phyloP scores from a whole-genome alignment of 164 flowering plant species.

The Piper longum region DNA sequence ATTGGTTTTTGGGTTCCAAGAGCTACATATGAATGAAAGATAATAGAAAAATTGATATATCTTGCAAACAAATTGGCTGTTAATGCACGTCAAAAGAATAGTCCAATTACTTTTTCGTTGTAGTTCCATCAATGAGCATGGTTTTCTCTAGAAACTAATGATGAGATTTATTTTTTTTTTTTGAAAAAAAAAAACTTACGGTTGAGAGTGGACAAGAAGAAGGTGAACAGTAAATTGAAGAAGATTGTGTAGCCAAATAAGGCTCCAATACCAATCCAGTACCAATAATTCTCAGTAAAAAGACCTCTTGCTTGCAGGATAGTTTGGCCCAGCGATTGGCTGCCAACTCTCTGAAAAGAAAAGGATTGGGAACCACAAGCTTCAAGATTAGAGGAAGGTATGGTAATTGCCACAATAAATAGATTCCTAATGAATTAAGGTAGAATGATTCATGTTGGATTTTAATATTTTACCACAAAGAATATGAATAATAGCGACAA shows the following conservation, averaged over 20 bases:
- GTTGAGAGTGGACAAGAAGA: constrained; percentile 61
- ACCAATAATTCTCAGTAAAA: constrained; percentile 79
- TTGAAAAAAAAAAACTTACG: constrained; percentile 49
- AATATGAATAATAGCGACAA: not conserved
- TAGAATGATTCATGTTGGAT: too few species aligned
- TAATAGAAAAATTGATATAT: not conserved
- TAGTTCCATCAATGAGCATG: not conserved
- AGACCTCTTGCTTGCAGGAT: constrained; percentile 51
- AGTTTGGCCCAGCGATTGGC: constrained; percentile 41
- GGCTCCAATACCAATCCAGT: constrained; percentile 95
- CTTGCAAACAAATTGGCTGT: not conserved
- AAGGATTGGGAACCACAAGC: not conserved
- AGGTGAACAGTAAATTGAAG: constrained; percentile 61
- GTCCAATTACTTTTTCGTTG: not conserved
- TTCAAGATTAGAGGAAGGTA: not conserved
- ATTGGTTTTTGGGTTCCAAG: constrained; percentile 70
- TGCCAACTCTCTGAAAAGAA: constrained; percentile 35
- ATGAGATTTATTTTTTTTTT: not conserved
- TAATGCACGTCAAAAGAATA: not conserved
- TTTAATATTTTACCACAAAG: not conserved
- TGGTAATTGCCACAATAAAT: not conserved
- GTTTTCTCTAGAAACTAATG: not conserved
- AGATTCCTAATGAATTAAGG: not conserved
- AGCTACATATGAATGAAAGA: constrained; percentile 26
- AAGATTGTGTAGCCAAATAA: constrained; percentile 64